These are phyloP conservation scores for Debaryomyces udenii DNA, from an alignment of 1,139 yeast genomes.

Conservation along the genomic window DNA sequence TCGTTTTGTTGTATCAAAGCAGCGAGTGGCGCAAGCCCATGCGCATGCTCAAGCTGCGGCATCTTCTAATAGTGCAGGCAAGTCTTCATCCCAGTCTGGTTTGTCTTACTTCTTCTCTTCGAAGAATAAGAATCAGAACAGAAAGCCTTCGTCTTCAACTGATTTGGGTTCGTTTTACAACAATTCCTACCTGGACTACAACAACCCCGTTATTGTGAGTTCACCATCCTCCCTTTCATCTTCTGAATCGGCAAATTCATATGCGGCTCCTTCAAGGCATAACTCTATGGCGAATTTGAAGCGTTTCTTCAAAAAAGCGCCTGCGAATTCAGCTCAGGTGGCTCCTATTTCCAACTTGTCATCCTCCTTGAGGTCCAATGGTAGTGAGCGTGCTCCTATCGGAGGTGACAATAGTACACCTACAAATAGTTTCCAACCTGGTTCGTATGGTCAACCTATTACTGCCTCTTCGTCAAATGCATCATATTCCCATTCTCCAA, in stretches of 20 bases:
- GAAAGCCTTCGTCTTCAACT: conserved; percentile 36
- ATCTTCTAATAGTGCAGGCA: conserved; percentile 37
- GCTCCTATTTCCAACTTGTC: conserved; percentile 41
- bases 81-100: conserved; percentile 44
- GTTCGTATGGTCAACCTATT: conserved; percentile 22
- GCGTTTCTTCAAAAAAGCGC: conserved; percentile 57
- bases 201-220: conserved; percentile 23
- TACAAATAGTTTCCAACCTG: conserved; percentile 21
- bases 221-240: conserved; percentile 48
- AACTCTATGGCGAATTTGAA: conserved; percentile 77
- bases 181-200: conserved; percentile 33
- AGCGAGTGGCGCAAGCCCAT: conserved; percentile 63
- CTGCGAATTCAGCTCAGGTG: conserved; percentile 31
- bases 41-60: conserved; percentile 36
- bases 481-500: conserved; percentile 38
- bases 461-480: conserved; percentile 37
- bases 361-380: conserved; percentile 39
- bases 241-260: conserved; percentile 35
- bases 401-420: conserved; percentile 20
- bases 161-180: conserved; percentile 52
- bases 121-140: conserved; percentile 35
- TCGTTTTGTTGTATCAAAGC: conserved; percentile 72
- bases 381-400: conserved; percentile 18
- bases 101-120: conserved; percentile 48
- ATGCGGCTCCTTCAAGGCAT: conserved; percentile 44